Percentiles rank a stretch among this genome's conserved stretches.
Conservation (phyloP, 371 early-diverging fungal species). For the Mucor piriformis region DNA sequence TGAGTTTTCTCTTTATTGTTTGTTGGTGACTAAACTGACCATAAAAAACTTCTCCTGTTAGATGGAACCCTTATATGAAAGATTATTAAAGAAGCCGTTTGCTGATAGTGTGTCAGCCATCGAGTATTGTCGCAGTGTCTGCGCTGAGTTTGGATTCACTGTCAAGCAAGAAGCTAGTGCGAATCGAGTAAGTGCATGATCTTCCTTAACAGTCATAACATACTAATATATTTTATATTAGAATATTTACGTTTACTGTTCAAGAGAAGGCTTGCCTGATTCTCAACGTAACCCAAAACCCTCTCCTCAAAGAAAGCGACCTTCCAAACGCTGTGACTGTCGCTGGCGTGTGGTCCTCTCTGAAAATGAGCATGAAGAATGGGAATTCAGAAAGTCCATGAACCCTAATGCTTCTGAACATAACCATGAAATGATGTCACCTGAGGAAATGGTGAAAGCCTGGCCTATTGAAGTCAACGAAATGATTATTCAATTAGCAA, state of each 20-base stretch:
- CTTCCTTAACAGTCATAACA: neutral
- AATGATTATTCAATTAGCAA: slow-evolving; percentile 45
- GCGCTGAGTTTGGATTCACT: slow-evolving; percentile 47
- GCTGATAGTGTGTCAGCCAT: slow-evolving; percentile 40
- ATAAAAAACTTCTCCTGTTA: slow-evolving; percentile 8
- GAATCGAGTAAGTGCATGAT: slow-evolving; percentile 38
- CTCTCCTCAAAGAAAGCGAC: slow-evolving; percentile 58
- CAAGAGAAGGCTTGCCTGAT: slow-evolving; percentile 65
- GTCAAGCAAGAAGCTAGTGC: slow-evolving; percentile 54
- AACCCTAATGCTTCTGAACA: slow-evolving; percentile 62
- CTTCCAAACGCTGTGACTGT: slow-evolving; percentile 65
- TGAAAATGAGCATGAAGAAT: slow-evolving; percentile 55
- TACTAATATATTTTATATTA: slow-evolving; percentile 10
- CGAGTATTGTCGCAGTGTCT: slow-evolving; percentile 40
- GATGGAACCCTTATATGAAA: slow-evolving; percentile 49
- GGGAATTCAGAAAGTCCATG: slow-evolving; percentile 63
- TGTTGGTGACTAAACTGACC: neutral
- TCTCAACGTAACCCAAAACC: slow-evolving; percentile 61
- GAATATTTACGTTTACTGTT: slow-evolving; percentile 69
- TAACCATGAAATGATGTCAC: slow-evolving; percentile 61
- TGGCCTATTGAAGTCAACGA: slow-evolving; percentile 56
- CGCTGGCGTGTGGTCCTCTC: slow-evolving; percentile 67
- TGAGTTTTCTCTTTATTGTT: slow-evolving; percentile 15
- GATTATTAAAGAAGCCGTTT: slow-evolving; percentile 35
- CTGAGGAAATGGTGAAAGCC: slow-evolving; percentile 61